phyloP scores from a whole-genome alignment of 2,329 filamentous ascomycete species.

The Alternaria gansuensis region DNA sequence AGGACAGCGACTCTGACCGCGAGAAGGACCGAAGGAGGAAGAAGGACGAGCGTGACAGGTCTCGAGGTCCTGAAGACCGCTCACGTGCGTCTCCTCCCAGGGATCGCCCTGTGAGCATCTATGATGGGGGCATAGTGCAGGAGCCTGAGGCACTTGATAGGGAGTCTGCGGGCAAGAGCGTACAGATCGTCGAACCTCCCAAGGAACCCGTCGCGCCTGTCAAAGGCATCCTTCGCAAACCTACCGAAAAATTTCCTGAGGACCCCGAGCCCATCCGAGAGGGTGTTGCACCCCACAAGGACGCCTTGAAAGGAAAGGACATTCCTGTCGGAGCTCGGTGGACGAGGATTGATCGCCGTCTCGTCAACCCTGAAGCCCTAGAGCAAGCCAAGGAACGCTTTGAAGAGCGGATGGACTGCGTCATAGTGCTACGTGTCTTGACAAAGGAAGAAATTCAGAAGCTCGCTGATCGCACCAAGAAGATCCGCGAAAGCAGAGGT shows the following conservation, averaged over 20 bases:
- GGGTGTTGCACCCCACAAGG: constrained; percentile 92
- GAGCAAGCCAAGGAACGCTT: constrained; percentile 88
- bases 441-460: constrained; percentile 89
- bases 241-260: constrained; percentile 84
- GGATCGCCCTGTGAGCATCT: constrained; percentile 40
- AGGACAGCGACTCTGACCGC: constrained; percentile 47
- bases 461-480: constrained; percentile 81
- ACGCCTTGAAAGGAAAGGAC: constrained; percentile 75
- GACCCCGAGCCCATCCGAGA: constrained; percentile 84
- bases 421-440: constrained; percentile 89
- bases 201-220: constrained; percentile 70
- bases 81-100: constrained; percentile 37
- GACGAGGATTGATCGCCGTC: constrained; percentile 89
- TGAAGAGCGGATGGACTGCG: constrained; percentile 90
- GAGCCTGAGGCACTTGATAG: constrained; percentile 46
- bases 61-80: constrained; percentile 40
- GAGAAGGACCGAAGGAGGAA: constrained; percentile 49
- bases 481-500: constrained; percentile 69
- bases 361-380: constrained; percentile 89
- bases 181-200: constrained; percentile 74
- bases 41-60: constrained; percentile 46
- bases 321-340: constrained; percentile 80
- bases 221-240: constrained; percentile 86
- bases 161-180: constrained; percentile 44
- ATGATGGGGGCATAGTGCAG: constrained; percentile 44